Conservation (phyloP, 129 eudicot species). For the Helianthus annuus region HanXRQr2.0-SUNRISE NC_035447.2:103287921-103288420, state of each 20-base stretch:
- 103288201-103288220: neutral
- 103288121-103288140: conserved; percentile 95
- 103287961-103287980: neutral
- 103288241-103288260: conserved; percentile 65
- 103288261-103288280: conserved; percentile 51
- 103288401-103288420: conserved; percentile 86
- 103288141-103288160: conserved; percentile 75
- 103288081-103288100: conserved; percentile 91
- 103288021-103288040: conserved; percentile 71
- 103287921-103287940: neutral
- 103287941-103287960: neutral
- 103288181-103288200: neutral
- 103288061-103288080: conserved; percentile 88
- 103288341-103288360: conserved; percentile 70
- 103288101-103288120: conserved; percentile 80
- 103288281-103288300: conserved; percentile 71
- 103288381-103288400: conserved; percentile 99
- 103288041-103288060: conserved; percentile 88
- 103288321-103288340: conserved; percentile 93
- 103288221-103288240: conserved; percentile 3
- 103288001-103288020: conserved; percentile 49
- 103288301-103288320: conserved; percentile 90
- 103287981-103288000: neutral
- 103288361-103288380: conserved; percentile 74
- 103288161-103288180: conserved; percentile 15